Percentiles rank a stretch among this genome's conserved stretches.
Conservation (phyloP, 148 eudicot genomes). For the Suaeda aralocaspica region DNA sequence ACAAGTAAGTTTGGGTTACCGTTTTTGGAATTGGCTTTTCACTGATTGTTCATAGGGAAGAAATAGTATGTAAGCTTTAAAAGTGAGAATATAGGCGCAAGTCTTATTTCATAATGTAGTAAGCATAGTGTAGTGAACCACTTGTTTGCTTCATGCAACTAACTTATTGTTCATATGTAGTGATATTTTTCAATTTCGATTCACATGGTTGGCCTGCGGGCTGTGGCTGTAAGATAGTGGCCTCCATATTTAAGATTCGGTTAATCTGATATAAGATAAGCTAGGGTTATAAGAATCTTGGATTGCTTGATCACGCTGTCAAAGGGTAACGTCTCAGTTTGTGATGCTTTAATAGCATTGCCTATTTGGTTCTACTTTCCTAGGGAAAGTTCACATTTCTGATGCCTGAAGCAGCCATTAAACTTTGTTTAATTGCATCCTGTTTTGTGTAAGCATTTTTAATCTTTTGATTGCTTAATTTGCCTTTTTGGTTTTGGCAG, state of each 20-base stretch:
- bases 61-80: too few species aligned
- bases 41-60: background rate
- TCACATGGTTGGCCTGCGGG: background rate
- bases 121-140: background rate
- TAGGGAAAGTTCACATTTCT: background rate
- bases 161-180: background rate
- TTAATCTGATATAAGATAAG: too few species aligned
- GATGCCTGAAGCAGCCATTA: background rate
- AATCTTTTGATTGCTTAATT: background rate
- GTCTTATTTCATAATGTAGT: background rate
- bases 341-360: background rate
- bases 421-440: background rate
- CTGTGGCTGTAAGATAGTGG: background rate
- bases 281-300: background rate
- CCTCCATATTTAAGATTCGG: background rate
- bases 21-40: background rate
- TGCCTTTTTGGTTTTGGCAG: slow-evolving; percentile 35
- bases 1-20: slow-evolving; percentile 42
- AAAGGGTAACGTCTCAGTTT: background rate
- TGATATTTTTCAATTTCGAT: too few species aligned
- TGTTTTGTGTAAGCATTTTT: background rate
- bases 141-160: background rate
- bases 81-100: background rate
- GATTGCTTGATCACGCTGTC: background rate
- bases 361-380: background rate